Conservation (phyloP, 768 basidiomycete species). For the Phanerodontia chrysosporium region DNA sequence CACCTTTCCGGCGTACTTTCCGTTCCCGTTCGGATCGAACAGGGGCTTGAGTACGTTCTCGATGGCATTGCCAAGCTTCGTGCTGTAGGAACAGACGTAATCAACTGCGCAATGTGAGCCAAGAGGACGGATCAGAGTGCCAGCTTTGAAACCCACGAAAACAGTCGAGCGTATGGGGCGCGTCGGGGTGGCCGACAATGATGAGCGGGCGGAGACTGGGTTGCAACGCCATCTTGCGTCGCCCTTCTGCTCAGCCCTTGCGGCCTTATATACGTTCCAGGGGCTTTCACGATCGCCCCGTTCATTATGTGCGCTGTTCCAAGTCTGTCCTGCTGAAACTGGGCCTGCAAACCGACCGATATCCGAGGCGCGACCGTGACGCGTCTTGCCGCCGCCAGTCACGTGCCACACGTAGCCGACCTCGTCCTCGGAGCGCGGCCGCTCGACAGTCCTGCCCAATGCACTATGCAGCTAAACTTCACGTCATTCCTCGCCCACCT, state of each 20-base stretch:
- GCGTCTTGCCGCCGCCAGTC: not conserved
- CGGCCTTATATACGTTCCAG: not conserved
- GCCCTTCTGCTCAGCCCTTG: not conserved
- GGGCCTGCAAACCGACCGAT: not conserved
- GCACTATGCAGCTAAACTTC: conserved; percentile 37
- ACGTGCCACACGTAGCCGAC: not conserved
- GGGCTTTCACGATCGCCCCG: not conserved
- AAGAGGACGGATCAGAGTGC: not conserved
- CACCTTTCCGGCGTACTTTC: conserved; percentile 67
- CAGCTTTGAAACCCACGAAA: conserved; percentile 47
- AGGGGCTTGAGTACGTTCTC: conserved; percentile 58
- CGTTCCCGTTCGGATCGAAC: conserved; percentile 41
- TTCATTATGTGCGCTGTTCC: not conserved
- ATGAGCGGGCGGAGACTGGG: conserved; percentile 65
- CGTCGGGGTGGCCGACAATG: conserved; percentile 51
- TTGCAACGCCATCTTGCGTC: conserved; percentile 64
- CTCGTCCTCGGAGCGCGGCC: not conserved
- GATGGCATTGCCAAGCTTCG: conserved; percentile 57
- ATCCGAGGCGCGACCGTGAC: not conserved
- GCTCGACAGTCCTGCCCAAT: not conserved
- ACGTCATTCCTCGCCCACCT: conserved; percentile 56
- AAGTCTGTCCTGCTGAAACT: not conserved
- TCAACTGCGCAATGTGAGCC: conserved; percentile 50
- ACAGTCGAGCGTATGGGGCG: conserved; percentile 78
- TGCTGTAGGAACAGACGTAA: conserved; percentile 83